phyloP scores from a whole-genome alignment of 768 basidiomycete genomes.

The Suillus variegatus region DNA sequence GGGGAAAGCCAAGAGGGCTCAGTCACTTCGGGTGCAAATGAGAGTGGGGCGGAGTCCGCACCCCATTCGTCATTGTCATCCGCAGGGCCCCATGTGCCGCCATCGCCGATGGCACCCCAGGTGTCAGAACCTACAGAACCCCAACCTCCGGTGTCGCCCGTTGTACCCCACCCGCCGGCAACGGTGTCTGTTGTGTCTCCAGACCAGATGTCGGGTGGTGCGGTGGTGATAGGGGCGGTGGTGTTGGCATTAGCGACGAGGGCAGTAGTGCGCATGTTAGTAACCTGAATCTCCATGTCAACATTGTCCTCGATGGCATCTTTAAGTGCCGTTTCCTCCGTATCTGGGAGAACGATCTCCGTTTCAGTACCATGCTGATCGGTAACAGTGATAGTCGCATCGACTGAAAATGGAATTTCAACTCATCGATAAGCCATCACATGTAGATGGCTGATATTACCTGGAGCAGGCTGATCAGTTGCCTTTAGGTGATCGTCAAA shows the following conservation, averaged over 20 bases:
- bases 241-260: neutral
- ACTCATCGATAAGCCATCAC: neutral
- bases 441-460: conserved; percentile 13
- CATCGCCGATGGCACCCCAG: conserved; percentile 14
- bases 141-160: conserved; percentile 3
- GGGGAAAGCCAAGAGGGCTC: conserved; percentile 28
- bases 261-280: neutral
- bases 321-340: conserved; percentile 24
- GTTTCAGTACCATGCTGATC: conserved; percentile 18
- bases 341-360: conserved; percentile 24
- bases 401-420: conserved; percentile 14
- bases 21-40: conserved; percentile 17
- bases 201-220: conserved; percentile 5
- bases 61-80: conserved; percentile 15
- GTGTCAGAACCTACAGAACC: conserved; percentile 7
- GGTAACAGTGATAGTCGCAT: conserved; percentile 18
- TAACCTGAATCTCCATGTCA: conserved; percentile 21
- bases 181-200: conserved; percentile 2
- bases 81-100: conserved; percentile 14
- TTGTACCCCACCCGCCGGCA: conserved; percentile 17
- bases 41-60: conserved; percentile 5
- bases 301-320: conserved; percentile 30
- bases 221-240: neutral
- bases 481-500: conserved; percentile 8
- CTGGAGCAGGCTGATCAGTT: neutral